phyloP scores from a whole-genome alignment of 2,329 filamentous ascomycete genomes.

The Colletotrichum neosansevieriae region DNA sequence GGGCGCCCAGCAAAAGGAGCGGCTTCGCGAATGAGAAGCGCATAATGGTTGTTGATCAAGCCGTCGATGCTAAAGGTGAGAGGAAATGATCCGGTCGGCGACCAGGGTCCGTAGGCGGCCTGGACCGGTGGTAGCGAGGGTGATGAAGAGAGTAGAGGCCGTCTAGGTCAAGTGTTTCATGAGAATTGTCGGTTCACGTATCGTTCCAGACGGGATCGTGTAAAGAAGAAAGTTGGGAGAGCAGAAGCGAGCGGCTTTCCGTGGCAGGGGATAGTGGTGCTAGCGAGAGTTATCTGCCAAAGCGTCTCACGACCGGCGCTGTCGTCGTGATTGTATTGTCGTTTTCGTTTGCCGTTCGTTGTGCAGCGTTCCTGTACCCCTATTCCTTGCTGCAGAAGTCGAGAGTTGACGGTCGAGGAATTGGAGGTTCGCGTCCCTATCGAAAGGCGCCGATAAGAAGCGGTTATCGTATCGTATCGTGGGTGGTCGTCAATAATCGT shows the following conservation, averaged over 20 bases:
- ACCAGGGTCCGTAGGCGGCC: constrained; percentile 6
- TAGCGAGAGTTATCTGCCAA: constrained; percentile 39
- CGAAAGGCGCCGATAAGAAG: constrained; percentile 24
- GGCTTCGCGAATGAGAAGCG: constrained; percentile 60
- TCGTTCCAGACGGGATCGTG: constrained; percentile 34
- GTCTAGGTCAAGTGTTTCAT: constrained; percentile 37
- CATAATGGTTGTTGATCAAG: constrained; percentile 53
- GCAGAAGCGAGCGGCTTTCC: constrained; percentile 15
- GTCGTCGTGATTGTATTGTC: constrained; percentile 18
- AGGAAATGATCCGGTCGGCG: constrained; percentile 8
- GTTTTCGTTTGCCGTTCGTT: not conserved
- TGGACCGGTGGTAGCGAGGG: constrained; percentile 13
- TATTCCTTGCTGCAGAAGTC: not conserved
- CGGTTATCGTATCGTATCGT: constrained; percentile 16
- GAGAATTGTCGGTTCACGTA: constrained; percentile 13
- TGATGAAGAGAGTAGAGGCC: constrained; percentile 10
- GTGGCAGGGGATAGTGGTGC: constrained; percentile 32
- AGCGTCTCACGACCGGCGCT: too few species aligned
- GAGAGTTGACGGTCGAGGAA: constrained; percentile 23
- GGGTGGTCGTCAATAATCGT: constrained; percentile 27
- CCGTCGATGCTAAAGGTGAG: constrained; percentile 13
- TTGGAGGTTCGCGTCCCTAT: constrained; percentile 28
- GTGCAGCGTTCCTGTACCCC: not conserved
- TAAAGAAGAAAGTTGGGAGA: not conserved
- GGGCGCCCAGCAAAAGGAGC: constrained; percentile 58